Percentiles rank a stretch among this genome's conserved stretches.
phyloP scores from a whole-genome alignment of 2,329 filamentous ascomycete genomes.

The Ophiosphaerella narmari region DNA sequence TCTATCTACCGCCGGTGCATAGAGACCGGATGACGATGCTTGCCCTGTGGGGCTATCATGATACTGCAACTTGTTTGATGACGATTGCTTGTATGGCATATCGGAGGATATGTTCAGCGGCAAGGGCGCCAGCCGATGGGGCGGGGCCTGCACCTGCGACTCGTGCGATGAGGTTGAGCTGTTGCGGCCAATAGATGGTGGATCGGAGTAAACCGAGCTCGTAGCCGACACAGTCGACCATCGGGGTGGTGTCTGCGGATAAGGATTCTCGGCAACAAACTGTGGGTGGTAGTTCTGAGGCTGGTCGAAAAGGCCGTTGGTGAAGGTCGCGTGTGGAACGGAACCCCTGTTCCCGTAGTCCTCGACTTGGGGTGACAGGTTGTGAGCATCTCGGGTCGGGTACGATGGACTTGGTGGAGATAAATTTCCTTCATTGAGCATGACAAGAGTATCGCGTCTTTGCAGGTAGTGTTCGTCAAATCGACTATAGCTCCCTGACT shows the following conservation, averaged over 20 bases:
- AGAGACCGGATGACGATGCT: conserved; percentile 4
- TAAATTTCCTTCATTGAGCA: conserved; percentile 18
- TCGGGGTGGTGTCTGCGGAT: conserved; percentile 15
- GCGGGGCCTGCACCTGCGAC: conserved; percentile 16
- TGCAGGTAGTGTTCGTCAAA: conserved; percentile 4
- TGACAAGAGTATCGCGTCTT: conserved; percentile 25
- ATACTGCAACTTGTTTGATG: conserved; percentile 2
- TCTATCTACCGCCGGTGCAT: conserved; percentile 4
- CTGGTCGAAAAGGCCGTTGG: conserved; percentile 19
- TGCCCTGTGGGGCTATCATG: neutral
- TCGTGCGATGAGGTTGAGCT: conserved; percentile 32
- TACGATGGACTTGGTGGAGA: conserved; percentile 10
- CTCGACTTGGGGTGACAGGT: conserved; percentile 18
- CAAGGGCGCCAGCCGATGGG: conserved; percentile 1
- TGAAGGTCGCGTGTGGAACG: conserved; percentile 20
- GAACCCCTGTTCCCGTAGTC: conserved; percentile 3
- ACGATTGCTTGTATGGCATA: neutral
- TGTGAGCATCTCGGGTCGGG: conserved; percentile 15
- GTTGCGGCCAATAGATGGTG: conserved; percentile 30
- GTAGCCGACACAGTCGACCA: conserved; percentile 31
- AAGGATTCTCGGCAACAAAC: conserved; percentile 10
- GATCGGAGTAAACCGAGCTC: conserved; percentile 35
- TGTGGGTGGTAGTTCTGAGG: conserved; percentile 14
- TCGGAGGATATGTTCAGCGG: conserved; percentile 1
- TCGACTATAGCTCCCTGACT: conserved; percentile 4